phyloP scores from a whole-genome alignment of 495 filamentous ascomycete species.

The Neurospora sp. region DNA sequence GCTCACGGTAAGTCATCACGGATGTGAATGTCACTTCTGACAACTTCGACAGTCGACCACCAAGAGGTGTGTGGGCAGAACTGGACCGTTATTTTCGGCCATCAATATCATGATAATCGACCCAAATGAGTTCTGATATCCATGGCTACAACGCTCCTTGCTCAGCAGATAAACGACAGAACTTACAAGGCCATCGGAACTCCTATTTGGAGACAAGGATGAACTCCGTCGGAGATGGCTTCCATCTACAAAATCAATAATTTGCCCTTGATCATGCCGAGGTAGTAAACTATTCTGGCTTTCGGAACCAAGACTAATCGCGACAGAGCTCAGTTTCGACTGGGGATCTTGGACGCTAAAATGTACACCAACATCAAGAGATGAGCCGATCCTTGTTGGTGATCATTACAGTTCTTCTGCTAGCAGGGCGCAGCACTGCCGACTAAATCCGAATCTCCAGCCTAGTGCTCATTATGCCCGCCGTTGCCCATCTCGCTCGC shows the following conservation, averaged over 20 bases:
- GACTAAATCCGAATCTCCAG: not conserved
- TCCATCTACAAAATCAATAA: not conserved
- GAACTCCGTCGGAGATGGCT: not conserved
- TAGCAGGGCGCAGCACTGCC: not conserved
- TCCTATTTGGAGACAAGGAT: not conserved
- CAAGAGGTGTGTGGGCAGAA: not conserved
- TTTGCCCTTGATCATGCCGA: not conserved
- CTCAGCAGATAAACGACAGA: not conserved
- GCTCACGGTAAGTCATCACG: not conserved
- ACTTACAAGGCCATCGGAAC: not conserved
- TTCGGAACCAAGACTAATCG: not conserved
- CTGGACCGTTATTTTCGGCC: not conserved
- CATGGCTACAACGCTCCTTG: not conserved
- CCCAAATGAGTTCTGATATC: not conserved
- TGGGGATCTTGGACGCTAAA: not conserved
- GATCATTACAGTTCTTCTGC: not conserved
- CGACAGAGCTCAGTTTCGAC: not conserved
- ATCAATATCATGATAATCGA: not conserved
- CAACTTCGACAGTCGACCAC: not conserved
- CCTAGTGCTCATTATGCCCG: not conserved
- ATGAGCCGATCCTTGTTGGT: not conserved
- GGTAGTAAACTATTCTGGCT: not conserved
- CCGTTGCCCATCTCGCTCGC: not conserved
- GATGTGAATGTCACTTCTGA: not conserved
- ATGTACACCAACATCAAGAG: not conserved